A percentile compares a stretch with the other conserved stretches of the same genome.
Evolutionary conservation across 2,329 filamentous ascomycete genomes (phyloP).

Genomic region (Pseudocercospora macadamiae): DNA sequence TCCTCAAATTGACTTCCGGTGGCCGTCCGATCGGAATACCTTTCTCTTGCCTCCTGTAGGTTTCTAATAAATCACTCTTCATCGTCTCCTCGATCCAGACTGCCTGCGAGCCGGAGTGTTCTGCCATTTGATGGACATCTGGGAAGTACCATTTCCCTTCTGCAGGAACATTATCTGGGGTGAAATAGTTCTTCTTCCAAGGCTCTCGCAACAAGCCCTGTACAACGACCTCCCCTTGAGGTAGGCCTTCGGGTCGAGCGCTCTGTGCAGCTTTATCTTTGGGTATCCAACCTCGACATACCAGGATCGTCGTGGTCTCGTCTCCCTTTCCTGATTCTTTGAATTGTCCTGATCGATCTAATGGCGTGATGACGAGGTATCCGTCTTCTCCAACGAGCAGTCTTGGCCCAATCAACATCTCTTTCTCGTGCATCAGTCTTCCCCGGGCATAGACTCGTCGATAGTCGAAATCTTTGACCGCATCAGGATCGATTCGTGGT

Average conservation of each 20-base stretch:
- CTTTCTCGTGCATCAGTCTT: constrained; percentile 78
- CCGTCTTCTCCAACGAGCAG: constrained; percentile 88
- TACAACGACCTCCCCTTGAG: constrained; percentile 71
- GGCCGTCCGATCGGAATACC: constrained; percentile 88
- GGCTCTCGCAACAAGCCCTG: constrained; percentile 85
- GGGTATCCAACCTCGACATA: constrained; percentile 90
- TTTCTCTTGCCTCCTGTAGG: constrained; percentile 73
- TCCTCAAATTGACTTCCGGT: constrained; percentile 88
- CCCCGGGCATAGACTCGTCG: constrained; percentile 78
- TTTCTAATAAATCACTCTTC: constrained; percentile 77
- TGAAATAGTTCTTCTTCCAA: constrained; percentile 98
- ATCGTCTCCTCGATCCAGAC: constrained; percentile 97
- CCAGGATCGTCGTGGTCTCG: constrained; percentile 69
- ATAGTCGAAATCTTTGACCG: constrained; percentile 88
- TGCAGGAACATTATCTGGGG: constrained; percentile 83
- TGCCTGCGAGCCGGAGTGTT: constrained; percentile 75
- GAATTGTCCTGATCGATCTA: constrained; percentile 67
- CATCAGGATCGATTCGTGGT: constrained; percentile 77
- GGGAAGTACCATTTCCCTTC: constrained; percentile 92
- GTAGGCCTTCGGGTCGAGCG: constrained; percentile 65
- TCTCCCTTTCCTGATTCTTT: constrained; percentile 7
- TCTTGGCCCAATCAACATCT: constrained; percentile 94
- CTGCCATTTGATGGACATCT: constrained; percentile 89
- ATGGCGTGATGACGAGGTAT: constrained; percentile 86
- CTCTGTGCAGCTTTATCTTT: constrained; percentile 71